Base-by-base conservation (phyloP, 352 stramenopile species). In the Pythium sp. region DNA sequence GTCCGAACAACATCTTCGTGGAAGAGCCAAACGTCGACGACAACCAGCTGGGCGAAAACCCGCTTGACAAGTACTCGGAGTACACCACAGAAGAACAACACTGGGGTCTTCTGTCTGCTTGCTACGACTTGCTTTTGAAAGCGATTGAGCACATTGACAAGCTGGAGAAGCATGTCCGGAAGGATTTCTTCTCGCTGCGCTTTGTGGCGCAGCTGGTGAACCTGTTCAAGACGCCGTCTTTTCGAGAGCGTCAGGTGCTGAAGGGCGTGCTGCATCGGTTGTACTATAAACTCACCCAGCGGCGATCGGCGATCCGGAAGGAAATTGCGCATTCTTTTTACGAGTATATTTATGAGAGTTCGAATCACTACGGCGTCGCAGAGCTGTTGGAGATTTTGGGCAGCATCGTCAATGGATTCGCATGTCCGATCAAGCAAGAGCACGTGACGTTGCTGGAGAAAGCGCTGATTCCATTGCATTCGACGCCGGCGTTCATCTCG, bases 331-430 rank as follows among this genome's bases (percentile, higher is more conserved):
- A 95, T 71, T 80, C 87, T 64, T 95, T 96, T 68, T 95, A 94
- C 79, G 87, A 93, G 84, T 96, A 94, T 91, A 93, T 95, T 90
- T 96, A 96, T 92, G 89, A 96, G 83, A 93, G 78, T 34, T 88
- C 77, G 75, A 94, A 93, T 64, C 86, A 96, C 74, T 93, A 94
- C 69, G 89, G 89, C 67, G 86, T 96, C 64, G 87, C 87, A 32
- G 89, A 96, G 73, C 73, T 96, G 58, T 73, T 96, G 54, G 87
- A 95, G 72, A 94, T 96, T 41, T 67, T 96, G 49, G 89, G 89
- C 63, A 94, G 86, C 67, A 96, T 96, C 64, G 88, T 96, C 32
- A 96, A 96, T 65, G 89, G 89, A 58, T 96, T 96, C 76, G 89
- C 88, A 7, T 94, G 86, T 56, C 89, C 89, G 24, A 94, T 96